These are phyloP conservation scores for Verticillium zaregamsianum DNA, from an alignment of 2,329 filamentous ascomycete genomes.

Conservation along the genomic window DNA sequence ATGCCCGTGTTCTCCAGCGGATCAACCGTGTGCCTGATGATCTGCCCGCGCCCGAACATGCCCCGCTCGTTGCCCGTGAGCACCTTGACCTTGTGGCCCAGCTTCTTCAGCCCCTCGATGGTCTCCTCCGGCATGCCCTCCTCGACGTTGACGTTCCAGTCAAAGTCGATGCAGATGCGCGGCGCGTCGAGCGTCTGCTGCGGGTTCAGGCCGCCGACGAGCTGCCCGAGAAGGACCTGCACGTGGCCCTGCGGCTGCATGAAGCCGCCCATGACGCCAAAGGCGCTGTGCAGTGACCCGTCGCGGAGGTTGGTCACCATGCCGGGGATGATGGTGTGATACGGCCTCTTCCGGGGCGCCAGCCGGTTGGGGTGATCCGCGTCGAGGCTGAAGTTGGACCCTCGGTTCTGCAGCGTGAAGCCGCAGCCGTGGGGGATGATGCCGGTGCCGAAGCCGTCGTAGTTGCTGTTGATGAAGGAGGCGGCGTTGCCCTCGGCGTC, in stretches of 20 bases:
- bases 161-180: conserved; percentile 73
- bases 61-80: conserved; percentile 61
- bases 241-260: conserved; percentile 98
- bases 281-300: conserved; percentile 74
- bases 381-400: conserved; percentile 75
- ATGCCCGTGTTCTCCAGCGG: conserved; percentile 62
- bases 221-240: conserved; percentile 85
- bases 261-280: conserved; percentile 96
- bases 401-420: conserved; percentile 93
- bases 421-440: conserved; percentile 85
- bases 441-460: conserved; percentile 78
- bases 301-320: conserved; percentile 77
- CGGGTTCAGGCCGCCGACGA: conserved; percentile 75
- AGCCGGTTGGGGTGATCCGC: conserved; percentile 73
- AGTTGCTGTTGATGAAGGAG: conserved; percentile 96
- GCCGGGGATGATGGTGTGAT: conserved; percentile 96
- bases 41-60: conserved; percentile 81
- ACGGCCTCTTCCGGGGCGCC: conserved; percentile 80
- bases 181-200: conserved; percentile 90
- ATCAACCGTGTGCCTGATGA: conserved; percentile 76
- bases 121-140: conserved; percentile 72
- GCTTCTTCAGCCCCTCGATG: conserved; percentile 57
- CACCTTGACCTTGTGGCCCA: conserved; percentile 72
- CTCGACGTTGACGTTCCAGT: conserved; percentile 71
- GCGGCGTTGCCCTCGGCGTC: conserved; percentile 84